phyloP scores from a whole-genome alignment of 768 basidiomycete genomes.

The Myochromella boudieri region DNA sequence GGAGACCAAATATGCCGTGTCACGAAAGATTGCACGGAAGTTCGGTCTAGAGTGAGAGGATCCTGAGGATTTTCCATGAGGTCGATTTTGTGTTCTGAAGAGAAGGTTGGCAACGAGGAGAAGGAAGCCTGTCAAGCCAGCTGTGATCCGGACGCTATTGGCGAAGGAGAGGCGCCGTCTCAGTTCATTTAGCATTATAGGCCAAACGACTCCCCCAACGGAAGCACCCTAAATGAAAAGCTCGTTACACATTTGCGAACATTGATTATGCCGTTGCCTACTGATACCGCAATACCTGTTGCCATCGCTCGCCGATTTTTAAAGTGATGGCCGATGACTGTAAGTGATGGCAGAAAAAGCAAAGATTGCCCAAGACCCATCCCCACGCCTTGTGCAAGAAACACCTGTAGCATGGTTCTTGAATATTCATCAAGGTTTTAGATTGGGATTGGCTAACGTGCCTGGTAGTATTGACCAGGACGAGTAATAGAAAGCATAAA shows the following conservation, averaged over 20 bases:
- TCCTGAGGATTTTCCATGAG: conserved; percentile 6
- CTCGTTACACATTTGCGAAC: neutral
- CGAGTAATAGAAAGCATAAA: conserved; percentile 39
- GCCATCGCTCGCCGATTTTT: conserved; percentile 31
- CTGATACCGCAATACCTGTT: conserved; percentile 37
- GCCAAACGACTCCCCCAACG: conserved; percentile 38
- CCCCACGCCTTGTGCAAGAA: conserved; percentile 35
- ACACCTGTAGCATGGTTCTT: conserved; percentile 29
- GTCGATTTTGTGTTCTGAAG: conserved; percentile 27
- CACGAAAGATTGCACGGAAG: conserved; percentile 28
- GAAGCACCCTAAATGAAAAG: conserved; percentile 30
- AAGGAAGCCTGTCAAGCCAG: conserved; percentile 29
- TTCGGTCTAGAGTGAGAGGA: conserved; percentile 12
- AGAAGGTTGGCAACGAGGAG: conserved; percentile 35
- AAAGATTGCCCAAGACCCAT: conserved; percentile 33
- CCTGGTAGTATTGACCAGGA: conserved; percentile 35
- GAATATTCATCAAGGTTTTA: neutral
- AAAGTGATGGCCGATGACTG: conserved; percentile 39
- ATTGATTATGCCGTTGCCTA: conserved; percentile 15
- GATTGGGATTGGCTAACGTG: neutral
- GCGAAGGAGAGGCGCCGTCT: conserved; percentile 26
- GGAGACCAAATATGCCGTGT: conserved; percentile 34
- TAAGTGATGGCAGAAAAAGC: conserved; percentile 37
- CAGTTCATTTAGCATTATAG: conserved; percentile 32
- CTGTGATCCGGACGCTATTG: conserved; percentile 35